phyloP scores from a whole-genome alignment of 192 early-diverging fungal species.

The Pilobolus umbonatus region DNA sequence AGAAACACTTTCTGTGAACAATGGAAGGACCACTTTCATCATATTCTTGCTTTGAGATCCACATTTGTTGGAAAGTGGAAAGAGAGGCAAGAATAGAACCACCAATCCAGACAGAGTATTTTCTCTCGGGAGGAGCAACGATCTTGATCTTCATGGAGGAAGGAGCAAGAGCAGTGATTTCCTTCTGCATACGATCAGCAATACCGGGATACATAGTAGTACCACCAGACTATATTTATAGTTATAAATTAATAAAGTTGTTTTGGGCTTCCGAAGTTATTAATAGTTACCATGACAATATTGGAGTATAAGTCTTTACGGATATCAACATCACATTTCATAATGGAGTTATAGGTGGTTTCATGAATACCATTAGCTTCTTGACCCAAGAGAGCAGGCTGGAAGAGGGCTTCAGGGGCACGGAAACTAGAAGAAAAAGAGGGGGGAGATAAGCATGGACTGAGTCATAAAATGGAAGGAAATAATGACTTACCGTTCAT shows the following conservation, averaged over 20 bases:
- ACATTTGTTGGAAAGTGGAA: constrained; percentile 99
- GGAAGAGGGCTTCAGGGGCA: constrained; percentile 97
- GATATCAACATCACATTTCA: constrained; percentile 16
- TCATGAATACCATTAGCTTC: constrained; percentile 94
- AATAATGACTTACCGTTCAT: constrained; percentile 63
- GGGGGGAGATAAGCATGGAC: background rate
- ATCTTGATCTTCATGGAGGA: constrained; percentile 98
- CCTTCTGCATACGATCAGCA: constrained; percentile 96
- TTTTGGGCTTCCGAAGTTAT: background rate
- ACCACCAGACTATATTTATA: constrained; percentile 49
- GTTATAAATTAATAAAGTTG: background rate
- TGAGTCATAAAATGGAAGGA: background rate
- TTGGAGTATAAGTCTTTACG: constrained; percentile 15
- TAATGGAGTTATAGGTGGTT: constrained; percentile 60
- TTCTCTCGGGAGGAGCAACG: constrained; percentile 97
- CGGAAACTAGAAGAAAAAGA: constrained; percentile 59
- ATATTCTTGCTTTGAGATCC: constrained; percentile 86
- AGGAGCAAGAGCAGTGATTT: constrained; percentile 93
- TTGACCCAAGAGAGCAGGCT: constrained; percentile 88
- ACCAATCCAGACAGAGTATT: constrained; percentile 99
- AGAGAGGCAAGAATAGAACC: constrained; percentile 96
- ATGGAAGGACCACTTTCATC: constrained; percentile 30
- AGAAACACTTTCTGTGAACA: constrained; percentile 33
- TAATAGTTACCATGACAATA: constrained; percentile 16
- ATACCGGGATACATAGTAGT: constrained; percentile 98